phyloP scores from a whole-genome alignment of 495 filamentous ascomycete species.

The Delitschia confertaspora region DNA sequence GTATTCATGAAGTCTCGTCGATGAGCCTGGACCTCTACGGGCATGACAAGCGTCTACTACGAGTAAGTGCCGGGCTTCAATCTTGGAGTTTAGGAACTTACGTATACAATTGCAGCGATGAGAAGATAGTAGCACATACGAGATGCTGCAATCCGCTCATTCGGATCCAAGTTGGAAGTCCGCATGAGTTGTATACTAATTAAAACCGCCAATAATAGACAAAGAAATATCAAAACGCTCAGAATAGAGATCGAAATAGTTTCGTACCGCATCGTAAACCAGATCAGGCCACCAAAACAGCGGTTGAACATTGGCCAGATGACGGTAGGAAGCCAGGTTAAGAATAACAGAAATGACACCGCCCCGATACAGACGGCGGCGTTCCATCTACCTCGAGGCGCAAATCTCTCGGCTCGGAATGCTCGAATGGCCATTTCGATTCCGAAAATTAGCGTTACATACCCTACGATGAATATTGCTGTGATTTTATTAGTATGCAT shows the following conservation, averaged over 20 bases:
- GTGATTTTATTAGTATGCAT: too few relatives aligned
- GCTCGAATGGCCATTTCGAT: slow-evolving; percentile 23
- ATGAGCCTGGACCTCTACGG: slow-evolving; percentile 26
- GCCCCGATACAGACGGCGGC: slow-evolving; percentile 21
- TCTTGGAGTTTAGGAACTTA: slow-evolving; percentile 13
- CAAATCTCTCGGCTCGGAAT: slow-evolving; percentile 19
- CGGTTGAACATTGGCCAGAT: slow-evolving; percentile 16
- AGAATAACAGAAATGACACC: slow-evolving; percentile 12
- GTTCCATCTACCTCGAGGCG: slow-evolving; percentile 27
- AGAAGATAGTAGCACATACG: slow-evolving; percentile 29
- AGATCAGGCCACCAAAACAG: slow-evolving; percentile 26
- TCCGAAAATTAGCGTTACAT: slow-evolving; percentile 25
- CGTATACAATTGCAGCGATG: slow-evolving; percentile 17
- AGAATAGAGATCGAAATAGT: slow-evolving; percentile 20
- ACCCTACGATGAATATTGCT: slow-evolving; percentile 28
- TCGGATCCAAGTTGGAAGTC: slow-evolving; percentile 23
- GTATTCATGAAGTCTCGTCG: slow-evolving; percentile 19
- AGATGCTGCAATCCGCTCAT: slow-evolving; percentile 30
- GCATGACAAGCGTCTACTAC: slow-evolving; percentile 23
- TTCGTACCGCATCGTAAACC: slow-evolving; percentile 24
- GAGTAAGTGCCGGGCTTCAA: neutral
- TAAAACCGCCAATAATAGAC: slow-evolving; percentile 14
- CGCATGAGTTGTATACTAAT: slow-evolving; percentile 29
- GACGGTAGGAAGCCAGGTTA: slow-evolving; percentile 27
- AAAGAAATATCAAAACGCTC: slow-evolving; percentile 13